phyloP scores from a whole-genome alignment of 2,329 filamentous ascomycete species.

The Pyrenophora graminea region DNA sequence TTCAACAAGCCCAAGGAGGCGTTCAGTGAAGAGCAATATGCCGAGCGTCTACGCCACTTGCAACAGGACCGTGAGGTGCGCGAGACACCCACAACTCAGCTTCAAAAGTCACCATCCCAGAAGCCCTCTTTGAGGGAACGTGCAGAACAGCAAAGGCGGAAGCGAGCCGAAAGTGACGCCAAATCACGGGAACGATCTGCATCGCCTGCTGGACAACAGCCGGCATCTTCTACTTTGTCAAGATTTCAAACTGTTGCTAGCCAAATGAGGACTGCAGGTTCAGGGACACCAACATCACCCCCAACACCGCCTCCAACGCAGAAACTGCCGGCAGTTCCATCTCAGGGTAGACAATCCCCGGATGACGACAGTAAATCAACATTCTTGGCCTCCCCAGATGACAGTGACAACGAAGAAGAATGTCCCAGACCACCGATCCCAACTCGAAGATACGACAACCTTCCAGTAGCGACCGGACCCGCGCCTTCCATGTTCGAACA shows the following conservation, averaged over 20 bases:
- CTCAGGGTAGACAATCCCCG: slow-evolving; percentile 18
- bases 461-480: slow-evolving; percentile 39
- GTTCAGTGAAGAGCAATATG: slow-evolving; percentile 85
- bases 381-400: slow-evolving; percentile 39
- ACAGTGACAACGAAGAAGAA: slow-evolving; percentile 41
- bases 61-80: slow-evolving; percentile 72
- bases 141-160: slow-evolving; percentile 42
- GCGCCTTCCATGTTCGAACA: slow-evolving; percentile 44
- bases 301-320: slow-evolving; percentile 19
- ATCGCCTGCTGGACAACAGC: slow-evolving; percentile 36
- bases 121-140: slow-evolving; percentile 41
- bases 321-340: slow-evolving; percentile 8
- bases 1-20: slow-evolving; percentile 74
- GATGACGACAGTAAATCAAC: slow-evolving; percentile 25
- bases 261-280: slow-evolving; percentile 46
- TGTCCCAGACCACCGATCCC: slow-evolving; percentile 15
- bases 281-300: slow-evolving; percentile 19
- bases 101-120: slow-evolving; percentile 27
- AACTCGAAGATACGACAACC: slow-evolving; percentile 38
- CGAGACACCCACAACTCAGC: slow-evolving; percentile 17
- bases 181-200: slow-evolving; percentile 33
- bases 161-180: slow-evolving; percentile 30
- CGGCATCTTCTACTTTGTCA: slow-evolving; percentile 47
- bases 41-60: slow-evolving; percentile 79
- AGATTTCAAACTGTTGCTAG: slow-evolving; percentile 53